Evolutionary conservation across 495 filamentous ascomycete species (phyloP), one percentile per base, ranked within the genome.

Genomic region (Penicillium cosmopolitanum): DNA sequence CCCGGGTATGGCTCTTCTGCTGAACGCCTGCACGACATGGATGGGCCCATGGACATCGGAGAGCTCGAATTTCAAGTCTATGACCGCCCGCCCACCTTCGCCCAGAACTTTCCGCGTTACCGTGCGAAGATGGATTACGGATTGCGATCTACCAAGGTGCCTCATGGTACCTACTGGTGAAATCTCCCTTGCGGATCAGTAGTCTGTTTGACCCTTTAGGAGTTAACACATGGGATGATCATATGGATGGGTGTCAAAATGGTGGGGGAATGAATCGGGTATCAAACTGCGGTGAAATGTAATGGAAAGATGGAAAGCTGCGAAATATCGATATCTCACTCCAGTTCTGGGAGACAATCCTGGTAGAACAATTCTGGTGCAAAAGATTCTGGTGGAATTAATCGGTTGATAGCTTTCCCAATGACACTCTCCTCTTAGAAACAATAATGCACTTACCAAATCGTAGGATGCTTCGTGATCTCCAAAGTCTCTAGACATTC

Each of bases 101-200:
- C 7, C 2, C n/a, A 44, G 42, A 16, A 16, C 15, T 2, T 5
- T 13, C 42, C 13, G 8, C 15, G 42, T 9, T 44, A 16, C n/a
- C 42, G 42, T 16, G 13, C 42, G n/a, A 44, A 44, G 42, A 19
- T 6, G 5, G 16, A 44, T 10, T 44, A n/a, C 9, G 42, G 42
- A 16, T 44, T 44, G 16, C 42, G 42, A 18, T 44, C 42, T 0
- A 16, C 15, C n/a, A 44, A 44, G 42, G 42, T 44, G 0, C 42
- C 42, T 18, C 42, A 18, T 10, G 42, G 42, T n/a, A 44, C 42
- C 15, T 44, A 44, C 42, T 44, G 42, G 42, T 44, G n/a, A 40
- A n/a, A 1, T 13, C 1, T 21, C 5, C 6, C 21, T 5, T 25
- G 47, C 6, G 15, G 0, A n/a, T 40, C 36, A 31, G 36, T 40